These are phyloP conservation scores for Tylopilus sp. DNA, from an alignment of 768 basidiomycete genomes.

Conservation along the genomic window DNA sequence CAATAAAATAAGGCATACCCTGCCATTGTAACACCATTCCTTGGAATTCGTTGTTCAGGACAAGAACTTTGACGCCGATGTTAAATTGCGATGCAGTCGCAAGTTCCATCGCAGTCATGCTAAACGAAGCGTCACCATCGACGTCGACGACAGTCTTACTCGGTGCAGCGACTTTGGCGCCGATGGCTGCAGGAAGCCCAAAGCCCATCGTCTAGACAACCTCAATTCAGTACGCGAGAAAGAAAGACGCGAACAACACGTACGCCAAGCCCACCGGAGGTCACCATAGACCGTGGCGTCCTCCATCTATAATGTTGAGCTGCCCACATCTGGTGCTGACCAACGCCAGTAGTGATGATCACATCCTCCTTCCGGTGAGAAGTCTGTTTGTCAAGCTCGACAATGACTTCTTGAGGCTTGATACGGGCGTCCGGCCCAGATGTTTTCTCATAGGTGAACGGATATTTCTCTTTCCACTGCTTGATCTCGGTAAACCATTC, in stretches of 20 bases:
- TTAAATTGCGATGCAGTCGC: constrained; percentile 86
- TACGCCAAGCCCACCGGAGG: constrained; percentile 92
- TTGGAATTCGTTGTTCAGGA: constrained; percentile 96
- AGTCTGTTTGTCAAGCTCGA: constrained; percentile 85
- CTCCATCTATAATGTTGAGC: constrained; percentile 93
- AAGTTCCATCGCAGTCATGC: constrained; percentile 99
- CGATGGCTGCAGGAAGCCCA: constrained; percentile 90
- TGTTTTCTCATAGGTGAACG: constrained; percentile 81
- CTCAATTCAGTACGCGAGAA: not conserved
- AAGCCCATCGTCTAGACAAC: constrained; percentile 89
- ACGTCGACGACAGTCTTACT: constrained; percentile 93
- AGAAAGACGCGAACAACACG: constrained; percentile 30
- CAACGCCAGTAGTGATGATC: constrained; percentile 90
- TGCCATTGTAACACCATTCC: constrained; percentile 99
- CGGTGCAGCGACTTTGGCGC: constrained; percentile 95
- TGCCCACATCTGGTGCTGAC: constrained; percentile 99
- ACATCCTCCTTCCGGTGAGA: constrained; percentile 80
- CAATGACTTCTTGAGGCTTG: constrained; percentile 97
- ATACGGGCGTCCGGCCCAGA: constrained; percentile 56
- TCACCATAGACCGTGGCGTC: constrained; percentile 82
- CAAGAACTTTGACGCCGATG: constrained; percentile 93
- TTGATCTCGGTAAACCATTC: constrained; percentile 85
- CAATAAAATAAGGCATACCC: constrained; percentile 44
- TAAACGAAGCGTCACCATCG: constrained; percentile 97
- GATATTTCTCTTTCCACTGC: constrained; percentile 82